Evolutionary conservation across 768 basidiomycete species (phyloP), one percentile per base, ranked within the genome.

Genomic region (Auricularia sp.): DNA sequence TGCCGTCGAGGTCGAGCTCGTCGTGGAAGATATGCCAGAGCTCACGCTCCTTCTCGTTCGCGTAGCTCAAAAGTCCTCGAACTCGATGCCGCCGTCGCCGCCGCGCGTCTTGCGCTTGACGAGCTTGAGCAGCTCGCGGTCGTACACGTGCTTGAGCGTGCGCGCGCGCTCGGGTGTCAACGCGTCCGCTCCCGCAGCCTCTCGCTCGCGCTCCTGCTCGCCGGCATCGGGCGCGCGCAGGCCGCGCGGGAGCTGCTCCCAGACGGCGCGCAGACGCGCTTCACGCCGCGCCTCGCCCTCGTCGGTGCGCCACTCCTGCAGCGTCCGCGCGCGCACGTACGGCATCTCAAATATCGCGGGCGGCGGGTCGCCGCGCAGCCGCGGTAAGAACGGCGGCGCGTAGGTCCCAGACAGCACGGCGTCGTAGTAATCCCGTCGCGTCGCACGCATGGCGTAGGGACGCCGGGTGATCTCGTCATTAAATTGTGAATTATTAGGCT

Each of bases 21-120:
- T 93, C 81, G 68, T 91, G 91, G 75, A 97, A 97, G 64, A 94
- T 86, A 61, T 84, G 79, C 95, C 95, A 97, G 23, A 97, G 79
- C 74, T 96, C 93, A 63, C 78, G 81, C 82, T 93, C 92, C 76
- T 94, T 93, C 64, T 80, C 81, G 67, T 87, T 83, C 56, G 87
- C 88, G 71, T 91, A 94, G 65, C 81, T 75, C 72, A 81, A 81
- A 93, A 92, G 67, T 84, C 84, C 63, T 79, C 80, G 88, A 88
- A 93, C 42, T 78, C 78, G 68, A 91, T 82, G 68, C 80, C 78
- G 74, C 29, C 67, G 73, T 70, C 64, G 34, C 54, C 67, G 18
- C 64, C 68, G 11, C 61, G 47, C 35, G 29, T 43, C 43, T 66
- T 66, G 75, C 78, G 69, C 77, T 79, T 23, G 60, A 36, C 54